These are phyloP conservation scores for Artomyces pyxidatus DNA, from an alignment of 768 basidiomycete genomes.

Conservation along the genomic window DNA sequence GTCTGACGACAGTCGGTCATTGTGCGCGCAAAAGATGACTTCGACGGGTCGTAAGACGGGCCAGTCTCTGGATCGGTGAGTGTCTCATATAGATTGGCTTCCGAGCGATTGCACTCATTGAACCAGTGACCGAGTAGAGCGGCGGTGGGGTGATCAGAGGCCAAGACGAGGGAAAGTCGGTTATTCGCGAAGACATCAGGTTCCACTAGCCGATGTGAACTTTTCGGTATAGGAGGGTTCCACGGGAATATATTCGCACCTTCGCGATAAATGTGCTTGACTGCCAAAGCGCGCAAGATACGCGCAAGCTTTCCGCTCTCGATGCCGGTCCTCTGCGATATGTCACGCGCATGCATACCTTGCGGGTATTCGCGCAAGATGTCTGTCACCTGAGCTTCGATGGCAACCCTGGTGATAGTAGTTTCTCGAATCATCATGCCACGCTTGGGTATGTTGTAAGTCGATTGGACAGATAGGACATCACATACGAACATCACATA, in stretches of 20 bases:
- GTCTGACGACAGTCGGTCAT: not conserved
- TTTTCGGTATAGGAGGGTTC: not conserved
- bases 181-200: conserved; percentile 35
- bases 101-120: conserved; percentile 17
- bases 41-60: conserved; percentile 10
- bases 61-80: conserved; percentile 27
- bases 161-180: conserved; percentile 28
- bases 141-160: conserved; percentile 25
- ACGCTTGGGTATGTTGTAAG: too few relatives aligned
- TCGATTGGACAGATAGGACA: not conserved
- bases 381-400: conserved; percentile 31
- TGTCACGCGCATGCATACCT: conserved; percentile 28
- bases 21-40: conserved; percentile 10
- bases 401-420: conserved; percentile 27
- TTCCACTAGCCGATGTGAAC: conserved; percentile 19
- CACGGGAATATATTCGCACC: conserved; percentile 15
- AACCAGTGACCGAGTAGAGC: conserved; percentile 17
- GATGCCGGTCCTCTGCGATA: conserved; percentile 24
- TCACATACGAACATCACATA: not conserved
- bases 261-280: conserved; percentile 34
- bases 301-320: conserved; percentile 30
- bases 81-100: conserved; percentile 25
- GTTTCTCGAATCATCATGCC: conserved; percentile 3
- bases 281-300: conserved; percentile 31
- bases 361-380: conserved; percentile 27